Conservation (phyloP, 2,329 filamentous ascomycete species). For the Clarireedia hainanense region DNA sequence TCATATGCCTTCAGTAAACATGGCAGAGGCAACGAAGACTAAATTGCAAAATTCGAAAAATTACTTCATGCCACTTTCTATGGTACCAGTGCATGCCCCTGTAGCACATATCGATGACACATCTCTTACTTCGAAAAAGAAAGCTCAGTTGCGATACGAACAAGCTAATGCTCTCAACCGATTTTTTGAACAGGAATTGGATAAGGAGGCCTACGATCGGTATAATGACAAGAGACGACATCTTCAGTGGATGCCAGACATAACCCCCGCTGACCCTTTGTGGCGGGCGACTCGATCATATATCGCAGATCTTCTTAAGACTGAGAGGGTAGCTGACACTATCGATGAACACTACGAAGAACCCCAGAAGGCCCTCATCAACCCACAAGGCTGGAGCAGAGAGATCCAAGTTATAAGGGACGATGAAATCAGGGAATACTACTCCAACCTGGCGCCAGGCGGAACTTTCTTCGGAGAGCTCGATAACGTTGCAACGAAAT, state of each 20-base stretch:
- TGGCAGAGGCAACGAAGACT: not conserved
- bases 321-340: not conserved
- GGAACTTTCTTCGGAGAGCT: conserved; percentile 4
- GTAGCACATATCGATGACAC: not conserved
- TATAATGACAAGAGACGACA: not conserved
- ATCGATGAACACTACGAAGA: conserved; percentile 4
- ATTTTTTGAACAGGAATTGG: conserved; percentile 8
- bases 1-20: not conserved
- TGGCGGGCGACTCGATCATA: not conserved
- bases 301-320: not conserved
- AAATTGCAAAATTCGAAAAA: not conserved
- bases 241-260: conserved; percentile 7
- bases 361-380: not conserved
- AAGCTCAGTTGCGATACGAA: not conserved
- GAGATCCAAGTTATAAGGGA: not conserved
- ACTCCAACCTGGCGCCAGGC: not conserved
- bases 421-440: conserved; percentile 1
- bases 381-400: not conserved
- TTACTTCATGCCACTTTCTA: not conserved
- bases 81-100: not conserved
- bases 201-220: conserved; percentile 1
- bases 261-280: not conserved
- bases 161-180: conserved; percentile 7
- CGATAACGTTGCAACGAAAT: conserved; percentile 26
- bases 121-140: not conserved